Evolutionary conservation across 495 filamentous ascomycete species (phyloP).

Genomic region (Aspergillus bridgeri): DNA sequence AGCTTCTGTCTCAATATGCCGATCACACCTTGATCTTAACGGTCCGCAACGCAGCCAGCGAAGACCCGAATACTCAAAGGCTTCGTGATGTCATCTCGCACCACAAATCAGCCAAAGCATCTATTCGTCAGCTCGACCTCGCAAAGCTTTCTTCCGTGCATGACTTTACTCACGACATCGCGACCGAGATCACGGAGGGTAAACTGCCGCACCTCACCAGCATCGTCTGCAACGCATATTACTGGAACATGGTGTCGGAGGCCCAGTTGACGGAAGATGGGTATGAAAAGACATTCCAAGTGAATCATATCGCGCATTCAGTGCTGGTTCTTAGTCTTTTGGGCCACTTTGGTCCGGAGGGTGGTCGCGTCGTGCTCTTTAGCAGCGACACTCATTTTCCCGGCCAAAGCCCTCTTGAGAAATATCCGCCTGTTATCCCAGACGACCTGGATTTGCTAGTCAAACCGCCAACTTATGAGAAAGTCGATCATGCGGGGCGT

Average conservation of each 20-base stretch:
- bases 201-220: constrained; percentile 39
- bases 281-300: constrained; percentile 43
- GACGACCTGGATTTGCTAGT: constrained; percentile 14
- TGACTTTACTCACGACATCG: constrained; percentile 24
- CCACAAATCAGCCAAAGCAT: constrained; percentile 16
- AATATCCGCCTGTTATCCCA: constrained; percentile 8
- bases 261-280: constrained; percentile 30
- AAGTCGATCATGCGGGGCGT: constrained; percentile 13
- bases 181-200: constrained; percentile 27
- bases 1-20: constrained; percentile 30
- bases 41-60: constrained; percentile 32
- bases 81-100: not conserved
- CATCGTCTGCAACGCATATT: constrained; percentile 45
- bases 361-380: constrained; percentile 42
- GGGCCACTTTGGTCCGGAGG: constrained; percentile 36
- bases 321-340: constrained; percentile 41
- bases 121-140: constrained; percentile 36
- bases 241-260: constrained; percentile 20
- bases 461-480: constrained; percentile 12
- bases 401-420: constrained; percentile 16
- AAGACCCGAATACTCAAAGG: constrained; percentile 1
- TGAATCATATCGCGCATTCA: constrained; percentile 46
- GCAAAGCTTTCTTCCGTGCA: constrained; percentile 35
- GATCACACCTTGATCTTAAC: constrained; percentile 37
- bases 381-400: constrained; percentile 42